Percentiles rank a stretch among this genome's conserved stretches.
Evolutionary conservation across 2,329 filamentous ascomycete species (phyloP).

Genomic region (Rosellinia necatrix): DNA sequence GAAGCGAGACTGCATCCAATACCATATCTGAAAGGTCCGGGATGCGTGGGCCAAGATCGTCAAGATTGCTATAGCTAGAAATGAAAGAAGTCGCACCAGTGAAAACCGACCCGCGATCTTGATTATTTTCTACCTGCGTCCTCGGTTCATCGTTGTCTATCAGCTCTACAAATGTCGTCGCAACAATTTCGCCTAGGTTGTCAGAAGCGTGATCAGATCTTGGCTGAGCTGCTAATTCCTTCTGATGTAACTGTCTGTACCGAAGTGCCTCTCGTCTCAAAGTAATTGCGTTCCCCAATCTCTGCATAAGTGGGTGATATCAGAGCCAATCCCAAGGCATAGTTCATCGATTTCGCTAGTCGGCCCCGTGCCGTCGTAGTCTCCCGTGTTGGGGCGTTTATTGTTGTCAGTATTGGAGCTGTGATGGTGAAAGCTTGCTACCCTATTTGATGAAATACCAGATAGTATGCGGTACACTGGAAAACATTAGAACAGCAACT

Average conservation of each 20-base stretch:
- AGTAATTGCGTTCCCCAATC: neutral
- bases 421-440: neutral
- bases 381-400: neutral
- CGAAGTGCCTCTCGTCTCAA: neutral
- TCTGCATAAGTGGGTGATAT: neutral
- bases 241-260: neutral
- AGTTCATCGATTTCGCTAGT: neutral
- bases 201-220: neutral
- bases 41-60: neutral
- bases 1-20: neutral
- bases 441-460: neutral
- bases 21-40: neutral
- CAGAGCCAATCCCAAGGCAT: neutral
- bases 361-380: neutral
- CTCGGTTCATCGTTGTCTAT: no score
- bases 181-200: neutral
- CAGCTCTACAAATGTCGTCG: neutral
- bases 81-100: conserved; percentile 1
- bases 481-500: neutral
- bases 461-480: neutral
- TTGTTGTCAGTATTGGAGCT: no score
- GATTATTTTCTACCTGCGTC: neutral
- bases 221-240: neutral
- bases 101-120: neutral
- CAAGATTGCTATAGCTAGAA: neutral